Base-by-base conservation (phyloP, 768 basidiomycete species). In the Leucocoprinus leucothites region DNA sequence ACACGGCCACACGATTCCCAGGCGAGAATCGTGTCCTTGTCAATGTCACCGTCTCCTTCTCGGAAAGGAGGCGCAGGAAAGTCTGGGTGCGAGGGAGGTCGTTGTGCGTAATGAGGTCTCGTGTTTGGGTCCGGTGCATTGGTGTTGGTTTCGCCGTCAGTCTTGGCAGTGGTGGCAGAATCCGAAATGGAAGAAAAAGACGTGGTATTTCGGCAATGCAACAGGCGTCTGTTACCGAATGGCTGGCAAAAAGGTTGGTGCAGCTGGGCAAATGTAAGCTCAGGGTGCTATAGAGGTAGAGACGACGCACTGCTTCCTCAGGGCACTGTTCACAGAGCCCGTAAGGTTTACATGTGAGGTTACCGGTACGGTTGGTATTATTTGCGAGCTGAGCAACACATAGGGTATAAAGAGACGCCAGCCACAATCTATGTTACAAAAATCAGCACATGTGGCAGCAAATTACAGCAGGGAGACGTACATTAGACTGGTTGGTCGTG, bases 1-100 rank as follows among this genome's bases (percentile, higher is more conserved):
- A 94, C 89, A 58, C 92, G 91, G 3, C 94, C 95, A 62, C 95
- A 98, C 3, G 94, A 85, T 65, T 94, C 88, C 93, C 94, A 98
- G 4, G 93, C 94, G 2, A 87, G 86, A 1, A 81, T 83, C 69
- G 87, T 85, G 38, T 84, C 85, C 28, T 65, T 22, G 8, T 52
- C 49, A 19, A 50, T 16, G 41, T 61, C 50, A 26, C 35, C 53
- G 18, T 59, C 60, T 11, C 31, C 31, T 31, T 31, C 31, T 5
- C 31, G 31, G 11, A 11, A 31, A n/a, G 49, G 43, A 51, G 63
- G 57, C 28, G 61, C 62, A 16, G 64, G 72, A 40, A 24, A 58
- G 19, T 35, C 65, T 63, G 61, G 51, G 48, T 56, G 60, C 13
- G 61, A 58, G 31, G 51, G 51, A 21, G 51, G 51, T 7, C 28